Evolutionary conservation across 2,329 filamentous ascomycete genomes (phyloP).

Genomic region (Metarhizium guizhouense): DNA sequence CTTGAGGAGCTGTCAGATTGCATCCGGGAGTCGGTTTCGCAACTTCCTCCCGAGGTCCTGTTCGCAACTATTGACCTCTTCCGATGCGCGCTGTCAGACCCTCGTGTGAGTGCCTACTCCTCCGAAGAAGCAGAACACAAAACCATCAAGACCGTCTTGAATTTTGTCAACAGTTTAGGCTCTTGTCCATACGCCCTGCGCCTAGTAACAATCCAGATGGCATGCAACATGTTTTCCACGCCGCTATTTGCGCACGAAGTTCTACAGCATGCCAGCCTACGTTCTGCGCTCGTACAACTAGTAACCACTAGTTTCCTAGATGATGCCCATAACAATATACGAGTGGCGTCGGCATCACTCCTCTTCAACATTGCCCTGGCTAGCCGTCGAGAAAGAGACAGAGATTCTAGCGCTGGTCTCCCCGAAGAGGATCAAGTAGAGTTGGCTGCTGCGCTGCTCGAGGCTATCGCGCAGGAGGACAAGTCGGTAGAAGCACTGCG

Average conservation of each 20-base stretch:
- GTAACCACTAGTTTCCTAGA: slow-evolving; percentile 75
- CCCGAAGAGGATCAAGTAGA: slow-evolving; percentile 68
- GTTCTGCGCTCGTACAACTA: slow-evolving; percentile 54
- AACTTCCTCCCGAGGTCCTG: slow-evolving; percentile 53
- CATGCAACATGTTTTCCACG: slow-evolving; percentile 77
- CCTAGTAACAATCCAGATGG: slow-evolving; percentile 73
- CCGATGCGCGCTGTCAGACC: slow-evolving; percentile 66
- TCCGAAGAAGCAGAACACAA: slow-evolving; percentile 62
- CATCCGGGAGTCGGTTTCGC: slow-evolving; percentile 43
- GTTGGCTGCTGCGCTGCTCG: slow-evolving; percentile 69
- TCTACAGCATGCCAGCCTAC: slow-evolving; percentile 40
- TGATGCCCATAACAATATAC: slow-evolving; percentile 60
- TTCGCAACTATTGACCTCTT: slow-evolving; percentile 85
- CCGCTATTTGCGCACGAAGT: slow-evolving; percentile 61
- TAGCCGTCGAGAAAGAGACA: slow-evolving; percentile 56
- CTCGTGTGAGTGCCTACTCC: slow-evolving; percentile 71
- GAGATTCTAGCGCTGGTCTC: slow-evolving; percentile 48
- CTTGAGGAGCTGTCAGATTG: slow-evolving; percentile 56
- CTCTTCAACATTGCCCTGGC: slow-evolving; percentile 72
- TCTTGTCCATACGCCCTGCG: slow-evolving; percentile 71
- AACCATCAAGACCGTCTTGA: slow-evolving; percentile 54
- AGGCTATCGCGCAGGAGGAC: slow-evolving; percentile 55
- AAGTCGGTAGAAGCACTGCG: slow-evolving; percentile 63
- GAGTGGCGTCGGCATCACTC: slow-evolving; percentile 73
- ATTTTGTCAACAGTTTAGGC: slow-evolving; percentile 45